Percentiles rank a stretch among this genome's conserved stretches.
Conservation (phyloP, 768 basidiomycete genomes). For the Lactarius hatsudake region DNA sequence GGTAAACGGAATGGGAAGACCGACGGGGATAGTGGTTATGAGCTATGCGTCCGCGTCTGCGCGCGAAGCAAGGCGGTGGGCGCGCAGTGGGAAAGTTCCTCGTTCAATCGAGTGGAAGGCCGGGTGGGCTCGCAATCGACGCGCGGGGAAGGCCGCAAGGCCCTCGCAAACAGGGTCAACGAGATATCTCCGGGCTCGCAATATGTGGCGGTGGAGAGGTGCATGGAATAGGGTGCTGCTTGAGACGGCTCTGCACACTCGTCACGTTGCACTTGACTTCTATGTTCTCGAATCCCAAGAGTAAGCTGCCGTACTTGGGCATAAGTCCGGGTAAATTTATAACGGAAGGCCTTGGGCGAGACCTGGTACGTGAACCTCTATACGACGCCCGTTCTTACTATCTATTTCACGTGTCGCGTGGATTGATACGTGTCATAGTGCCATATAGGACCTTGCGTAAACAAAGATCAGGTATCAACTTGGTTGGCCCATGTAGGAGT, state of each 20-base stretch:
- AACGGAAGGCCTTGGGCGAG: background rate
- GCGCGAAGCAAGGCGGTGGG: background rate
- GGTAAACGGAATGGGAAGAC: background rate
- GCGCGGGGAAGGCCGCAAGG: background rate
- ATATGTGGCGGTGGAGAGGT: conserved; percentile 1
- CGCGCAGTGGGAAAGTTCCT: background rate
- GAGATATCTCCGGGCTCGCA: background rate
- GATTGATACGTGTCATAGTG: background rate
- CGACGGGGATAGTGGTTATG: background rate
- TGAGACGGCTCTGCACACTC: background rate
- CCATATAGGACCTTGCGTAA: background rate
- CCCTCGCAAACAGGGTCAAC: background rate
- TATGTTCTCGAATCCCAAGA: background rate
- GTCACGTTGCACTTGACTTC: conserved; percentile 6
- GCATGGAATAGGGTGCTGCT: background rate
- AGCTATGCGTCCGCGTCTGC: background rate
- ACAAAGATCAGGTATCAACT: background rate
- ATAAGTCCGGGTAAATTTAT: background rate
- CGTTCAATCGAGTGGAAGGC: background rate
- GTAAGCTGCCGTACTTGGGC: background rate
- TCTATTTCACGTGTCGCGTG: background rate
- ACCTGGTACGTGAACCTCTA: background rate
- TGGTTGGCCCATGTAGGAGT: background rate
- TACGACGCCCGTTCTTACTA: background rate
- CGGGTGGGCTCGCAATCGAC: background rate